A percentile compares a stretch with the other conserved stretches of the same genome.
Conservation (phyloP, 139 green algal genomes). For the Tetradesmus lagerheimii region DNA sequence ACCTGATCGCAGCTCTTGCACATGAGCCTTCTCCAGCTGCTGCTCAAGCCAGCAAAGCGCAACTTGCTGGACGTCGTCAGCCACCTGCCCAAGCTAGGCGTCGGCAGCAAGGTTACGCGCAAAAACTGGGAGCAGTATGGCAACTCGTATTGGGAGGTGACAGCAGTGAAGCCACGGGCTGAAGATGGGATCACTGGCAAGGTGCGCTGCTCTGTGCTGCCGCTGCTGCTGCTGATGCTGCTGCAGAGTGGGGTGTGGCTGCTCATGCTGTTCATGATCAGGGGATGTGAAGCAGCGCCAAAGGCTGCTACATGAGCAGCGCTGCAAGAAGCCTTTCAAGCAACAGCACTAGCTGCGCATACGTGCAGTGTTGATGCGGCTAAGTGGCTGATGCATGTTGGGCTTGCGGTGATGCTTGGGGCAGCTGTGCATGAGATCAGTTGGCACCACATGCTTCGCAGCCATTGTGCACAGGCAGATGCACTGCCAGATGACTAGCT, state of each 20-base stretch:
- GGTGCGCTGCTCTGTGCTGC: no score
- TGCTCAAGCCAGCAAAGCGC: slow-evolving; percentile 22
- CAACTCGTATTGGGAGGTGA: slow-evolving; percentile 39
- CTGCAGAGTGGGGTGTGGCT: slow-evolving; percentile 13
- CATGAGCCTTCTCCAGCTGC: slow-evolving; percentile 53
- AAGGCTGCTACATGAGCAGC: not conserved
- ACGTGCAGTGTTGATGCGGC: not conserved
- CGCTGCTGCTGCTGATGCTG: not conserved
- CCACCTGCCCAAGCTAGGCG: slow-evolving; percentile 43
- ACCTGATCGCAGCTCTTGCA: not conserved
- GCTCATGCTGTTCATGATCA: not conserved
- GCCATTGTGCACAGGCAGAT: no score
- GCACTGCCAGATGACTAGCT: no score
- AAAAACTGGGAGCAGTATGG: slow-evolving; percentile 38
- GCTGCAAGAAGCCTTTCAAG: not conserved
- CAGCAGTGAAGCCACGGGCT: slow-evolving; percentile 25
- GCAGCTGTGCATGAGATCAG: no score
- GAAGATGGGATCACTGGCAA: slow-evolving; percentile 7
- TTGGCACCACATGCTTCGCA: no score
- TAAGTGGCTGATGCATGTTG: not conserved
- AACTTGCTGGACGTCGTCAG: slow-evolving; percentile 38
- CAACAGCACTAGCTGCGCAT: not conserved
- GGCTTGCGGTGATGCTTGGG: no score
- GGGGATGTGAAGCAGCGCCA: not conserved
- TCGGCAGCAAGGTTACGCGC: slow-evolving; percentile 42